Percentiles rank a stretch among this genome's conserved stretches.
Evolutionary conservation across 2,329 filamentous ascomycete genomes (phyloP).

Genomic region (Cryphonectria carpinicola): DNA sequence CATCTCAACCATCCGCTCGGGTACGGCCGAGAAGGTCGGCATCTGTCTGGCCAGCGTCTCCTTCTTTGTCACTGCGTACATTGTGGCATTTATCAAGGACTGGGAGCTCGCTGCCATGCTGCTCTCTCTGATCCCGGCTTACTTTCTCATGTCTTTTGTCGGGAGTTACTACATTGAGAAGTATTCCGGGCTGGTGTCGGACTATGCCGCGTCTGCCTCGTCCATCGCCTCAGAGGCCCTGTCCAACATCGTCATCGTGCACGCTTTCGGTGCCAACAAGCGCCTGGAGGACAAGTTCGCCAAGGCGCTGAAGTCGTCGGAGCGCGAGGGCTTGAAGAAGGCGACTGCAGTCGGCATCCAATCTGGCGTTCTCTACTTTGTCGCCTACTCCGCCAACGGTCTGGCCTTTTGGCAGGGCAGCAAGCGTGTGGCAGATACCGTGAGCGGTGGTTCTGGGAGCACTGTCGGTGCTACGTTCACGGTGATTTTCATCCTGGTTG

Average conservation of each 20-base stretch:
- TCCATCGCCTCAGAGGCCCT: conserved; percentile 67
- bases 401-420: conserved; percentile 70
- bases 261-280: conserved; percentile 64
- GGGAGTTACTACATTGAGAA: conserved; percentile 60
- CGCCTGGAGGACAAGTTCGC: conserved; percentile 63
- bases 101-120: conserved; percentile 66
- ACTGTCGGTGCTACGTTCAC: conserved; percentile 55
- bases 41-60: conserved; percentile 64
- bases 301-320: conserved; percentile 26
- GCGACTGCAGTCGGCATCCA: conserved; percentile 58
- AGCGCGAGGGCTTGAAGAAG: conserved; percentile 57
- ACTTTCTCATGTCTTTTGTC: conserved; percentile 62
- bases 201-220: conserved; percentile 60
- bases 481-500: conserved; percentile 58
- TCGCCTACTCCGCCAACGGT: conserved; percentile 66
- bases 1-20: conserved; percentile 68
- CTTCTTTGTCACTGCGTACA: conserved; percentile 70
- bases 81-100: conserved; percentile 70
- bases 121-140: conserved; percentile 65
- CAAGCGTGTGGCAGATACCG: conserved; percentile 38
- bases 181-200: conserved; percentile 55
- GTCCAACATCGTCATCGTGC: conserved; percentile 65
- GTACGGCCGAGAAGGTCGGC: conserved; percentile 73
- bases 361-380: conserved; percentile 67
- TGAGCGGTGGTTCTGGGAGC: conserved; percentile 38